Conservation (phyloP, 2,329 filamentous ascomycete genomes). For the Colletotrichum filicis region DNA sequence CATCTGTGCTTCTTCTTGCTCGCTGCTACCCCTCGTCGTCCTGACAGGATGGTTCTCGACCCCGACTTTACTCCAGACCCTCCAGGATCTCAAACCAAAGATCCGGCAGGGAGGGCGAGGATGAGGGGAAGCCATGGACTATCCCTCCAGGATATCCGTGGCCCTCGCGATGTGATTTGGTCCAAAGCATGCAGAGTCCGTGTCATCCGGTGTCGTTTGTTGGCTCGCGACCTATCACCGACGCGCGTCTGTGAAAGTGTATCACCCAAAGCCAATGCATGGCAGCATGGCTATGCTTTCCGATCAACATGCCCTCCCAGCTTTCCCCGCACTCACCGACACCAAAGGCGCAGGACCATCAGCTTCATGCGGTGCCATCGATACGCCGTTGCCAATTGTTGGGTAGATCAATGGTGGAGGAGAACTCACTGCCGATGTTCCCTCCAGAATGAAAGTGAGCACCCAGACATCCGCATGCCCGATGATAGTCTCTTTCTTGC, state of each 20-base stretch:
- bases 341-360: background rate
- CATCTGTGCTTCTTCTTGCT: background rate
- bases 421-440: conserved; percentile 19
- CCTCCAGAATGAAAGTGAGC: background rate
- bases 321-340: conserved; percentile 29
- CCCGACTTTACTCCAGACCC: conserved; percentile 32
- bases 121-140: conserved; percentile 24
- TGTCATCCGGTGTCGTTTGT: conserved; percentile 27
- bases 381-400: background rate
- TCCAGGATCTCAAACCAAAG: conserved; percentile 22
- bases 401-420: background rate
- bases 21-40: background rate
- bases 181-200: conserved; percentile 22
- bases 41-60: conserved; percentile 17
- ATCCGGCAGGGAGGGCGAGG: conserved; percentile 11
- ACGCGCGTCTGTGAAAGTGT: conserved; percentile 27
- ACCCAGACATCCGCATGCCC: conserved; percentile 21
- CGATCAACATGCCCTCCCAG: conserved; percentile 31
- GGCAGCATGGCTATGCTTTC: conserved; percentile 27
- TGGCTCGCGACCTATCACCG: conserved; percentile 29
- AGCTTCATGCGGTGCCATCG: conserved; percentile 18
- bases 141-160: conserved; percentile 11
- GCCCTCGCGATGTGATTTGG: conserved; percentile 20
- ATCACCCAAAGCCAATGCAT: conserved; percentile 23
- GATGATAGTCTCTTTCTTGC: background rate